Percentiles rank a stretch among this genome's conserved stretches.
These are phyloP conservation scores for Didymella segeticola DNA, from an alignment of 2,329 filamentous ascomycete species.

Conservation along the genomic window DNA sequence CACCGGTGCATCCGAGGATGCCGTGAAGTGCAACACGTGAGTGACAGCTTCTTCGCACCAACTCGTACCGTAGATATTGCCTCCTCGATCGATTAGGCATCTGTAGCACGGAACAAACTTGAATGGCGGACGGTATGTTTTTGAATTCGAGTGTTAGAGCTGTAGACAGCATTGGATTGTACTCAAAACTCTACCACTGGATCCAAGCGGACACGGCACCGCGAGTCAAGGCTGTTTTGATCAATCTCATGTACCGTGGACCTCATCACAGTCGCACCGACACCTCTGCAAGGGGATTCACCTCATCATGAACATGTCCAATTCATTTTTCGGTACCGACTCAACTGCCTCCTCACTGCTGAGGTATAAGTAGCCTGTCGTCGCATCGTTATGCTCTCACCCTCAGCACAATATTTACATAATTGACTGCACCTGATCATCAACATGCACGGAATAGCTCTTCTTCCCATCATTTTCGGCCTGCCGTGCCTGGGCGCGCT, in stretches of 20 bases:
- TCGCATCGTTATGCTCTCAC: not conserved
- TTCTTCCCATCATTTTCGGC: conserved; percentile 30
- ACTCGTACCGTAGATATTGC: not conserved
- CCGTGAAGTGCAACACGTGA: conserved; percentile 13
- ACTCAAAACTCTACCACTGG: not conserved
- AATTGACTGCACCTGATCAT: not conserved
- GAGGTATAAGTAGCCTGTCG: conserved; percentile 14
- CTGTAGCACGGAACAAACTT: not conserved
- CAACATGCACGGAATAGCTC: conserved; percentile 30
- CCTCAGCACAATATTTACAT: not conserved
- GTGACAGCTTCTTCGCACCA: conserved; percentile 10
- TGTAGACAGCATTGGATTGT: not conserved
- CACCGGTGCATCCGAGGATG: not conserved
- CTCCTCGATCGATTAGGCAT: not conserved
- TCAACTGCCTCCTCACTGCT: not conserved
- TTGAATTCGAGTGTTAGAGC: not conserved
- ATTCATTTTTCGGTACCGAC: not conserved
- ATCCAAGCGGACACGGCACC: not conserved
- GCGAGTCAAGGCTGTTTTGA: not conserved
- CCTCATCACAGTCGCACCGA: conserved; percentile 16
- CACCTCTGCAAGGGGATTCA: conserved; percentile 17
- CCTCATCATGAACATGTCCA: not conserved
- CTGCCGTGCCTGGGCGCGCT: conserved; percentile 20
- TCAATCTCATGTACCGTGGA: not conserved
- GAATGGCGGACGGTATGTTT: not conserved